A percentile compares a stretch with the other conserved stretches of the same genome.
These are phyloP conservation scores for Amylocarpus encephaloides DNA, from an alignment of 2,329 filamentous ascomycete genomes.

Conservation along the genomic window DNA sequence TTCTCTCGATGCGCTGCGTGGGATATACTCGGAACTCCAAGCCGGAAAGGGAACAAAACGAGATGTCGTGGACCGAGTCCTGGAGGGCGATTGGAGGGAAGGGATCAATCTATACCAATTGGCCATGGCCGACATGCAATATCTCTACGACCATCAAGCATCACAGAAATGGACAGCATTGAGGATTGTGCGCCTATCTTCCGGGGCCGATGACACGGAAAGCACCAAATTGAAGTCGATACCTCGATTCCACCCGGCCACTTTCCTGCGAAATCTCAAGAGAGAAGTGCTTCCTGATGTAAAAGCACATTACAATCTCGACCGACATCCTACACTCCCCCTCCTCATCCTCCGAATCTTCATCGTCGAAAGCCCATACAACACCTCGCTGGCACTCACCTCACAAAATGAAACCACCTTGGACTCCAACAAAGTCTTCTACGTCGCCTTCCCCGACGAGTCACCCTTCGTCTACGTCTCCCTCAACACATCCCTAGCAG, in stretches of 20 bases:
- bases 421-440: constrained; percentile 67
- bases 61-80: constrained; percentile 56
- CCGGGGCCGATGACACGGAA: constrained; percentile 27
- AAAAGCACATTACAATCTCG: constrained; percentile 78
- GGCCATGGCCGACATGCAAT: constrained; percentile 62
- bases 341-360: constrained; percentile 73
- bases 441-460: constrained; percentile 75
- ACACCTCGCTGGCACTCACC: constrained; percentile 47
- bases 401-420: constrained; percentile 33
- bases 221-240: constrained; percentile 41
- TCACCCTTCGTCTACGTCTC: constrained; percentile 68
- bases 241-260: constrained; percentile 73
- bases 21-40: constrained; percentile 56
- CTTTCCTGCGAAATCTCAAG: constrained; percentile 72
- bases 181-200: constrained; percentile 47
- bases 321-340: constrained; percentile 61
- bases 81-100: constrained; percentile 63
- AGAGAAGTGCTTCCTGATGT: constrained; percentile 68
- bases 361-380: constrained; percentile 75
- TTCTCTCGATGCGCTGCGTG: constrained; percentile 59
- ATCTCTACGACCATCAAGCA: constrained; percentile 58
- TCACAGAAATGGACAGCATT: constrained; percentile 60
- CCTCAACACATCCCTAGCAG: constrained; percentile 48
- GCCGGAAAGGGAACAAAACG: constrained; percentile 53
- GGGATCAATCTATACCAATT: constrained; percentile 60